Base-by-base conservation (phyloP, 164 flowering plant genomes). In the Magnolia officinalis region DNA sequence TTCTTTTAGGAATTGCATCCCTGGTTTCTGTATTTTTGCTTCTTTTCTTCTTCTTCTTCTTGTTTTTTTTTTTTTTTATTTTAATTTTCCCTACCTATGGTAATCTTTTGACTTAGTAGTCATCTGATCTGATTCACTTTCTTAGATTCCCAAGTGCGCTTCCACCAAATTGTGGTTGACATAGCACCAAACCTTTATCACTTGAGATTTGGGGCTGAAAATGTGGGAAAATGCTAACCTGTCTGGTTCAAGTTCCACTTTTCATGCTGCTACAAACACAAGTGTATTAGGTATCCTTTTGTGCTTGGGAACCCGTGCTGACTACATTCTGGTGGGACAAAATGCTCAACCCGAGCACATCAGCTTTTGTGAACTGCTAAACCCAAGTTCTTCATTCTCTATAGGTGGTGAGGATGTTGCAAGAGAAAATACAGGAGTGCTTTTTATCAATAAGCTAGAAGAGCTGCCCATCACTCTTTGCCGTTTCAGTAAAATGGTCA, bases 401-500 rank as follows among this genome's bases (percentile, higher is more conserved):
- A 71, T 82, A 89, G 92, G 82, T 84, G 67, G 52, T 75, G 87
- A 85, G 75, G 81, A 74, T 81, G 73, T 58, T 71, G 29, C 77
- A 71, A 61, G 61, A 52, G 82, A 81, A 64, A 59, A 70, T 61
- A 75, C 82, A 29, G 78, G 74, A 70, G 20, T 78, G 59, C 50
- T 80, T 76, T 72, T 26, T 66, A 89, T 95, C 66, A 78, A 81
- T 72, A 87, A 73, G 77, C 84, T 93, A 63, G 92, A 91, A 80
- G 95, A 95, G 85, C 82, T 95, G 68, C 95, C 90, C 76, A 70
- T 89, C 75, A 80, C 79, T 64, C 80, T 95, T 45, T 90, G 88
- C 84, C 81, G 70, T 73, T 78, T 88, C 71, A 91, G 84, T 80
- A 91, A 76, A 81, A 81, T 85, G 92, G 94, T 91, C 75, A 18